phyloP scores from a whole-genome alignment of 2,329 filamentous ascomycete species.

The Geosmithia putterillii region DNA sequence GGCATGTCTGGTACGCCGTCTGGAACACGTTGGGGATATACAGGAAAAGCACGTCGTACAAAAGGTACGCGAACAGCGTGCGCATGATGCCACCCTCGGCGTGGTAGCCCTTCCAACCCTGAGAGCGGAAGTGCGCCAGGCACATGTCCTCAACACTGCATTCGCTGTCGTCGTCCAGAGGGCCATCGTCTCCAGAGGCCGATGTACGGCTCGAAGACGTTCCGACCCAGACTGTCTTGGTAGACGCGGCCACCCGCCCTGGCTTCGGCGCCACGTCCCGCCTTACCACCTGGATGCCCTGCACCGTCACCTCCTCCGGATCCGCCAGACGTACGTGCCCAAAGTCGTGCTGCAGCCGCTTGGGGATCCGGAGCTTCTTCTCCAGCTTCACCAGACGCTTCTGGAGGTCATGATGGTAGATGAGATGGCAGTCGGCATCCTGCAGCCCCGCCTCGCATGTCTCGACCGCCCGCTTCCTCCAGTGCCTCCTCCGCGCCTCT shows the following conservation, averaged over 20 bases:
- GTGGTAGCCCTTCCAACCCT: slow-evolving; percentile 93
- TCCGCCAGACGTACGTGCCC: slow-evolving; percentile 68
- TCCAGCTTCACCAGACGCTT: slow-evolving; percentile 90
- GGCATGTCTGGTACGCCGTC: slow-evolving; percentile 87
- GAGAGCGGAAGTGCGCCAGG: slow-evolving; percentile 66
- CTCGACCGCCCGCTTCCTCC: slow-evolving; percentile 61
- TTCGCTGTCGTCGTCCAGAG: slow-evolving; percentile 53
- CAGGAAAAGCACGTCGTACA: slow-evolving; percentile 84
- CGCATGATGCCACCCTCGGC: slow-evolving; percentile 82
- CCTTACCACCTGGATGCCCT: slow-evolving; percentile 66
- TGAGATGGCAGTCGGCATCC: slow-evolving; percentile 79
- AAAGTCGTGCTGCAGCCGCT: slow-evolving; percentile 86
- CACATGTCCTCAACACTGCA: slow-evolving; percentile 94
- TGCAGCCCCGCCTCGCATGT: slow-evolving; percentile 84
- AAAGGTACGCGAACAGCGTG: slow-evolving; percentile 84
- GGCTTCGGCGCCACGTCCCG: slow-evolving; percentile 28
- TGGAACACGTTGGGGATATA: slow-evolving; percentile 97
- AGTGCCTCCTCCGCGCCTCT: slow-evolving; percentile 61
- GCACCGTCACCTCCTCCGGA: slow-evolving; percentile 61
- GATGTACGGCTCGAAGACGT: slow-evolving; percentile 60
- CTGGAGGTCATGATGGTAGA: slow-evolving; percentile 89
- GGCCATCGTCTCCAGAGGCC: slow-evolving; percentile 66
- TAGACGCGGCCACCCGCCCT: slow-evolving; percentile 31
- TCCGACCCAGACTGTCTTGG: slow-evolving; percentile 82
- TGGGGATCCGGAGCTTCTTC: slow-evolving; percentile 67